A percentile compares a stretch with the other conserved stretches of the same genome.
These are phyloP conservation scores for Aspergillus luchuensis DNA, from an alignment of 2,329 filamentous ascomycete genomes.

Conservation along the genomic window DNA sequence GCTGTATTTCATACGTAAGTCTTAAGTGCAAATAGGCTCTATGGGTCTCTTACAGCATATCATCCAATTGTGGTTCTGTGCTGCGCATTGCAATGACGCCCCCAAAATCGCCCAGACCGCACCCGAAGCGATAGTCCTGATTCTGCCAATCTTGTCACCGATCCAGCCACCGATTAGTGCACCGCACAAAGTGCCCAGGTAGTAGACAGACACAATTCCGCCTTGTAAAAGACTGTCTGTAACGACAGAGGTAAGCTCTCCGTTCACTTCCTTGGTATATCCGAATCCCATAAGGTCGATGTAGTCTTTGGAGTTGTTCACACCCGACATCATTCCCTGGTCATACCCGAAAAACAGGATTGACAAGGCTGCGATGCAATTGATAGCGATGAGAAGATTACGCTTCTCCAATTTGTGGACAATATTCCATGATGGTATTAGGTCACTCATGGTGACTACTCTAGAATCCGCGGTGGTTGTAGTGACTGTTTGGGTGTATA, in stretches of 20 bases:
- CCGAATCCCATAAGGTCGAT: conserved; percentile 67
- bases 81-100: conserved; percentile 65
- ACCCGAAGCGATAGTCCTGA: conserved; percentile 64
- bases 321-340: conserved; percentile 60
- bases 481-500: not conserved
- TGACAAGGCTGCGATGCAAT: conserved; percentile 63
- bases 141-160: conserved; percentile 64
- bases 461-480: not conserved
- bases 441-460: conserved; percentile 36
- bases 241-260: conserved; percentile 54
- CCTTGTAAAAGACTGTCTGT: conserved; percentile 64
- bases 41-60: conserved; percentile 56
- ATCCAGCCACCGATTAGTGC: conserved; percentile 65
- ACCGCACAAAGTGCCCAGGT: conserved; percentile 65
- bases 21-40: not conserved
- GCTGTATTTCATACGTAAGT: conserved; percentile 35
- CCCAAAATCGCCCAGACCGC: conserved; percentile 61
- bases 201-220: conserved; percentile 62
- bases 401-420: conserved; percentile 59
- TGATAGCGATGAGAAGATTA: conserved; percentile 61
- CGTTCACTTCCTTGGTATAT: conserved; percentile 52
- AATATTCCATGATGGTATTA: conserved; percentile 50
- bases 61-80: conserved; percentile 70
- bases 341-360: conserved; percentile 70
- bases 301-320: conserved; percentile 67